Evolutionary conservation across 2,329 filamentous ascomycete genomes (phyloP).

Genomic region (Apiospora hydei): DNA sequence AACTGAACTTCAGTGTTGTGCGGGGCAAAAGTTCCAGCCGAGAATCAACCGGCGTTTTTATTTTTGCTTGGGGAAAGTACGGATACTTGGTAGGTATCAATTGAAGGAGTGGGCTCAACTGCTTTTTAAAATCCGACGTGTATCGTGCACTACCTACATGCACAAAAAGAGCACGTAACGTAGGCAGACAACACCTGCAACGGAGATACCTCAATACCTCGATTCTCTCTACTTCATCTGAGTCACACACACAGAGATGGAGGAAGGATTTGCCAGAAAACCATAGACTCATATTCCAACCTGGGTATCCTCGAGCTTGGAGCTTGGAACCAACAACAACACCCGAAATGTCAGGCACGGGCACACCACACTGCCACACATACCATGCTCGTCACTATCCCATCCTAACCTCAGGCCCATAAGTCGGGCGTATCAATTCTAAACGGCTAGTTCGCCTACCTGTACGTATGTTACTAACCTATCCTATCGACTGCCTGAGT

Average conservation of each 20-base stretch:
- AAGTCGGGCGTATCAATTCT: not conserved
- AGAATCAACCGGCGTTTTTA: slow-evolving; percentile 11
- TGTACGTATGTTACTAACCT: not conserved
- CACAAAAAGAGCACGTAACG: not conserved
- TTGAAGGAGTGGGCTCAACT: not conserved
- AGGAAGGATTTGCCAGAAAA: not conserved
- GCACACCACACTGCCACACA: too few species aligned
- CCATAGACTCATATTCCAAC: not conserved
- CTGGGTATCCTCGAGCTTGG: not conserved
- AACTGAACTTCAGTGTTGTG: slow-evolving; percentile 20
- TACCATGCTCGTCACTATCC: not conserved
- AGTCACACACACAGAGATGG: not conserved
- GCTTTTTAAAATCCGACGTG: too few species aligned
- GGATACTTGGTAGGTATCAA: not conserved
- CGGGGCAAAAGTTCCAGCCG: slow-evolving; percentile 15
- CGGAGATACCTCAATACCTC: not conserved
- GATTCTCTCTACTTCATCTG: not conserved
- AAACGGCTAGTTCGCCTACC: not conserved
- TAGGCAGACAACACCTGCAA: not conserved
- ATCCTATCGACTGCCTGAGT: not conserved
- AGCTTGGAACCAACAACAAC: not conserved
- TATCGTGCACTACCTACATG: not conserved
- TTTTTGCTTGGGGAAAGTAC: not conserved
- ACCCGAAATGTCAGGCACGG: not conserved
- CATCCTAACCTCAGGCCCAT: not conserved